Evolutionary conservation across 2,329 filamentous ascomycete species (phyloP), one percentile per base, ranked within the genome.

Genomic region (Acrodontium crateriforme): DNA sequence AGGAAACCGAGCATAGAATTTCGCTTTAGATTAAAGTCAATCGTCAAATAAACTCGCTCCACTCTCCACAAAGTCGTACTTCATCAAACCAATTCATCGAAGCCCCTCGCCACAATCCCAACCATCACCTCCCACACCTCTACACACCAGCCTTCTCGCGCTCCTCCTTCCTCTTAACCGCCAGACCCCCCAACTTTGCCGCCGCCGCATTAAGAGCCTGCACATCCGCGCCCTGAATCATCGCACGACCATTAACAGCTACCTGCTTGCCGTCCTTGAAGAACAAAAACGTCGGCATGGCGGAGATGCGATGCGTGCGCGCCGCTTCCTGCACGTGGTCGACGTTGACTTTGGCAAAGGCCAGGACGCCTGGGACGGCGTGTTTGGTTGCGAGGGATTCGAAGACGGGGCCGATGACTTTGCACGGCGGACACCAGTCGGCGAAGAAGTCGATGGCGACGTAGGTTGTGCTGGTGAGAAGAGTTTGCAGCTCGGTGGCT

Each of bases 271-370:
- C 80, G 38, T 73, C 55, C 65, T 80, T 78, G 69, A 82, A 89
- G 49, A 87, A 53, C 31, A 77, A 49, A 60, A 92, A 91, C 17
- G 81, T 87, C 32, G 83, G 83, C 82, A 92, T 91, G 38, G 64
- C 62, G 18, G 53, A 52, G 4, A 67, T 58, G 8, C 54, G 45
- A 26, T 61, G 53, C 30, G 64, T 55, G 36, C 47, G 45, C 10
- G 63, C 59, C 9, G 65, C 50, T 10, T 56, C 53, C 21, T 55
- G 53, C 32, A 60, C 53, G 31, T 55, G 53, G 36, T 68, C 64
- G 9, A 67, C 63, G 32, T 68, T 59, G 15, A 67, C 55, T 50
- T 67, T 65, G 34, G 56, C 51, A 39, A 68, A 67, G 16, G 57
- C 57, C 10, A 66, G 47, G 17, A 47, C 49, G 9, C 50, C 50